A percentile compares a stretch with the other conserved stretches of the same genome.
These are phyloP conservation scores for Aureobasidium sp. DNA, from an alignment of 2,329 filamentous ascomycete species.

Conservation along the genomic window DNA sequence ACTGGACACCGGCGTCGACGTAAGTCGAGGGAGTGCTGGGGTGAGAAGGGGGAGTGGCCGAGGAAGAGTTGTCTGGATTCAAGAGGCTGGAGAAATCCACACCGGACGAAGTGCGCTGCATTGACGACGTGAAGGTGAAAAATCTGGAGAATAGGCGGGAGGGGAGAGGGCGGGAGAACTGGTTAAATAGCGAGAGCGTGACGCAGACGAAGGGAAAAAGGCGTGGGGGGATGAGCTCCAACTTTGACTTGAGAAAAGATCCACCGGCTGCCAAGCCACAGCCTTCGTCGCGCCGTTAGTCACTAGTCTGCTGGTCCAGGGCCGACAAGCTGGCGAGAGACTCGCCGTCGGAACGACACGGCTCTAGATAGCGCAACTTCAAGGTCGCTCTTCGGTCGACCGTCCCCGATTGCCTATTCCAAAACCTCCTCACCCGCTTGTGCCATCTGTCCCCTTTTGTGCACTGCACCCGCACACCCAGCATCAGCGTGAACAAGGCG, in stretches of 20 bases:
- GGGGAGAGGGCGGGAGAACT: conserved; percentile 15
- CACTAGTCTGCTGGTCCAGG: conserved; percentile 14
- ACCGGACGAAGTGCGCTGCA: conserved; percentile 67
- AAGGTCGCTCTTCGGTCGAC: conserved; percentile 10
- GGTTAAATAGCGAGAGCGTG: conserved; percentile 16
- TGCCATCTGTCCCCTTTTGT: conserved; percentile 9
- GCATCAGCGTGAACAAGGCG: no score
- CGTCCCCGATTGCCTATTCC: neutral
- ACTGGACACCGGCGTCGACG: conserved; percentile 16
- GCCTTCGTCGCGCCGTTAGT: conserved; percentile 14
- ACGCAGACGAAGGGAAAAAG: conserved; percentile 12
- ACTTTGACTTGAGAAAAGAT: conserved; percentile 16
- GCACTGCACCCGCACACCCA: neutral
- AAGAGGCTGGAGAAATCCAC: conserved; percentile 71
- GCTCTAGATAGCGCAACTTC: conserved; percentile 3
- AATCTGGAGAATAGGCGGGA: conserved; percentile 15
- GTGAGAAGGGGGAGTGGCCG: conserved; percentile 41
- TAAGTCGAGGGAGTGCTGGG: conserved; percentile 22
- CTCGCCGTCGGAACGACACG: conserved; percentile 14
- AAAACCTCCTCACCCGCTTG: conserved; percentile 10
- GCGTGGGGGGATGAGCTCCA: conserved; percentile 15
- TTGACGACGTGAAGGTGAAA: conserved; percentile 28
- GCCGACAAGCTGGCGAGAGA: conserved; percentile 12
- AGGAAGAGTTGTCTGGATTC: conserved; percentile 47
- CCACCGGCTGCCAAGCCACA: conserved; percentile 15